Evolutionary conservation across 495 filamentous ascomycete genomes (phyloP), one percentile per base, ranked within the genome.

Genomic region (Neurospora tetrasperma): DNA sequence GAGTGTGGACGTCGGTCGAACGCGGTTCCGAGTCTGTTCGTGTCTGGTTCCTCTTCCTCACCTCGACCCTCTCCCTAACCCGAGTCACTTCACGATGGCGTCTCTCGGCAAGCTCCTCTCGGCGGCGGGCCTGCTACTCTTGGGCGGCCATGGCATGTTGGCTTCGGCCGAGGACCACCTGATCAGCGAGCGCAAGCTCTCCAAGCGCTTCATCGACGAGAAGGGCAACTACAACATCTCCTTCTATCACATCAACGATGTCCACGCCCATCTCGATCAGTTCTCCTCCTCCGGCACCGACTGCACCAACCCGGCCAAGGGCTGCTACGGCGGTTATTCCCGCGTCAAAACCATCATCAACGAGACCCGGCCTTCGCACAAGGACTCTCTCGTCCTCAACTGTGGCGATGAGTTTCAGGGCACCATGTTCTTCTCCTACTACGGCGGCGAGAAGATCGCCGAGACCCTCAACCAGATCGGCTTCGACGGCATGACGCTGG

Each of bases 171-270:
- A 82, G 68, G 82, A 85, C 54, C 78, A 77, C n/a, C 74, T 86
- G 7, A 77, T 82, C 70, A 85, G 84, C 74, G 75, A 76, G 70
- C 79, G 80, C 6, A 48, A 73, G 35, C 74, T 86, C 27, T 76
- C 78, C 68, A 88, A 86, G 78, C 84, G 86, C 40, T 87, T 86
- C 72, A 78, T 87, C 69, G 86, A 88, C 73, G 76, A 76, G 10
- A 75, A 82, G 3, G 85, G 85, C 68, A 84, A 88, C 74, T 88
- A 85, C 78, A 88, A 88, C 73, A 86, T 89, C 66, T 87, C 86
- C 5, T 87, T 89, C 78, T 90, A 88, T 76, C 88, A 89, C 76
- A 80, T 89, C 79, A 90, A 90, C 76, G 88, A 89, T 75, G 88
- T 90, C 1, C 88, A 90, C 74, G 84, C 87, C 41, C 87, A 88